Base-by-base conservation (phyloP, 192 early-diverging fungal genomes). In the Podila verticillata region DNA sequence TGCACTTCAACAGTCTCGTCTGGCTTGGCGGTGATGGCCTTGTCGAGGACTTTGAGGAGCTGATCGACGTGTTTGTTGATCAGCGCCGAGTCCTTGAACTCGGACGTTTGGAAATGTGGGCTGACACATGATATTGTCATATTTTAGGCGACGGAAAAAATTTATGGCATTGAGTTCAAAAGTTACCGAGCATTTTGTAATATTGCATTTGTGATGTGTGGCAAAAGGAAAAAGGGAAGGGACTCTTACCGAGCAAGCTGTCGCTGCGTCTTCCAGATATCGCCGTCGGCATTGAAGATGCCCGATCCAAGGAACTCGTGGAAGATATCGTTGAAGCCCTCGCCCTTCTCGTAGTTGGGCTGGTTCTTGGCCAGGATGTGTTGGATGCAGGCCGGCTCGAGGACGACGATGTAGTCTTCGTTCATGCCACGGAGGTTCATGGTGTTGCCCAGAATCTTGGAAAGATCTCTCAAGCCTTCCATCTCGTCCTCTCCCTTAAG, bases 251-350 rank as follows among this genome's bases (percentile, higher is more conserved):
- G 70, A 12, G 75, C 75, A 12, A 79, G 26, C 61, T 94, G 92
- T 30, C 92, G 82, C 26, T 92, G 90, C 3, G 68, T 71, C 29
- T 83, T 83, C 92, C 92, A 94, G 8, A 69, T 65, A 2, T 90
- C 87, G 22, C 92, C 92, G 63, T 94, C 92, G 3, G 86, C 81
- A 77, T 89, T 91, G 70, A 93, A 93, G 70, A 93, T 93, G 31
- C 92, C 92, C 51, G 87, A 66, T 7, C 92, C 92, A 30, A 93
- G 79, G 28, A 92, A 70, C 54, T 87, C 85, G 28, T 85, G 75
- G 49, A 87, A 82, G 34, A 74, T 79, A 7, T 57, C 69, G 20
- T 84, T 71, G 30, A 87, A 86, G 26, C 61, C 70, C 12, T 84
- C 75, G 5, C 84, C 75, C 61, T 79, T 79, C 36, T 82, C 75